Base-by-base conservation (phyloP, 352 stramenopile genomes). In the Globisporangium carolinianum region DNA sequence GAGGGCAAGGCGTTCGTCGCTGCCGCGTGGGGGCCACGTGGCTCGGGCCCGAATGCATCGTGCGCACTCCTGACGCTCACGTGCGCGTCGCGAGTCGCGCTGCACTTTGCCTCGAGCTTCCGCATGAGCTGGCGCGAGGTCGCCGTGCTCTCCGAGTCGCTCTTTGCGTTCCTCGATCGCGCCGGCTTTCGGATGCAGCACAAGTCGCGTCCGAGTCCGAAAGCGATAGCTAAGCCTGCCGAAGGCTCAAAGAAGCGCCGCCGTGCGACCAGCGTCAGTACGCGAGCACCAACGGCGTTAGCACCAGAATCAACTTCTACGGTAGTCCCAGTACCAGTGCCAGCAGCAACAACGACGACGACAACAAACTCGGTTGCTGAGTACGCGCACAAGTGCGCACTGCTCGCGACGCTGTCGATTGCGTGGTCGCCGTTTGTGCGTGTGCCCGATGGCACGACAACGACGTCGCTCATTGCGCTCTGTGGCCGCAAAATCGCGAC, bases 91-190 rank as follows among this genome's bases (percentile, higher is more conserved):
- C 68, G 83, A 42, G 64, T 91, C 49, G 83, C 69, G 62, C 63
- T 94, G 24, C 76, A 92, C 58, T 86, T 90, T 42, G 71, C 82
- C 9, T 82, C 82, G n/a, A 87, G 78, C 53, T 88, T 92, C 60
- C 74, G 90, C 57, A 69, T 94, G 62, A 85, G 76, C 57, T 94
- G 84, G 84, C 79, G 81, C 36, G 66, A 89, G 58, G 68, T 70
- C 17, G 76, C 68, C 2, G 80, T 91, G 38, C 76, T 94, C 32
- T 94, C 84, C 0, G 83, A 92, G 46, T 75, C 66, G 11, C 49
- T 94, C 17, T 86, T 73, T 53, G 66, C 63, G n/a, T 91, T 87
- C 58, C 65, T 90, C 6, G 73, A 83, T 24, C 61, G 57, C 5
- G 63, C 74, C 14, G 71, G 60, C 41, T 80, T 86, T 48, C 60